phyloP scores from a whole-genome alignment of 495 filamentous ascomycete species.

The Penicillium ochrochloron region DNA sequence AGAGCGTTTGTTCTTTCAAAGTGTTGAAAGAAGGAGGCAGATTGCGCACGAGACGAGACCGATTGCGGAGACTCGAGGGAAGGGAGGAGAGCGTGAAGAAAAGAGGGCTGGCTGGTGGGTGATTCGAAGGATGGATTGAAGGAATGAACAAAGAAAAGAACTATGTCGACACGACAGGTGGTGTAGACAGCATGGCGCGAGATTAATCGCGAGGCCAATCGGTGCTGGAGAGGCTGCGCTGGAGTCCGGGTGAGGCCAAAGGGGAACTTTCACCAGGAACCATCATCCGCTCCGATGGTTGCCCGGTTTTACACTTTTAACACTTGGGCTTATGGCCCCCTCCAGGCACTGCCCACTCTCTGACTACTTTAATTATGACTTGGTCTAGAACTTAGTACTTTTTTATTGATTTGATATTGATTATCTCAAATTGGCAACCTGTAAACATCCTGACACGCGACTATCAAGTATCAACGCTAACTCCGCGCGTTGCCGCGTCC shows the following conservation, averaged over 20 bases:
- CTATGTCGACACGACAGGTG: neutral
- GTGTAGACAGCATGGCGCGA: constrained; percentile 5
- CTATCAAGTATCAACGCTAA: neutral
- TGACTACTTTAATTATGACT: neutral
- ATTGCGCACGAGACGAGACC: neutral
- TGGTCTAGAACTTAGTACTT: neutral
- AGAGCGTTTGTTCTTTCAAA: neutral
- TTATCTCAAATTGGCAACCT: neutral
- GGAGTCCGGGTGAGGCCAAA: neutral
- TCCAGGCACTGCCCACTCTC: neutral
- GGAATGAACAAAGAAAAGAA: neutral
- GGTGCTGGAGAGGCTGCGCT: constrained; percentile 8
- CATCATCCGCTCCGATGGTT: constrained; percentile 4
- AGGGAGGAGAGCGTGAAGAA: neutral
- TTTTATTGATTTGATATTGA: neutral
- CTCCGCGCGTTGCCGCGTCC: constrained; percentile 2
- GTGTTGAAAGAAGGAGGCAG: neutral
- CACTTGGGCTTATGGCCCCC: neutral
- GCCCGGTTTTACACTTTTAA: neutral
- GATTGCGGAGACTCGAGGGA: constrained; percentile 3
- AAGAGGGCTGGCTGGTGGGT: neutral
- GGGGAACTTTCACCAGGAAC: constrained; percentile 9
- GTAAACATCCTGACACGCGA: neutral
- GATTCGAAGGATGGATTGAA: neutral
- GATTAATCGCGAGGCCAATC: constrained; percentile 1